Evolutionary conservation across 768 basidiomycete species (phyloP).

Genomic region (Auriscalpium vulgare): DNA sequence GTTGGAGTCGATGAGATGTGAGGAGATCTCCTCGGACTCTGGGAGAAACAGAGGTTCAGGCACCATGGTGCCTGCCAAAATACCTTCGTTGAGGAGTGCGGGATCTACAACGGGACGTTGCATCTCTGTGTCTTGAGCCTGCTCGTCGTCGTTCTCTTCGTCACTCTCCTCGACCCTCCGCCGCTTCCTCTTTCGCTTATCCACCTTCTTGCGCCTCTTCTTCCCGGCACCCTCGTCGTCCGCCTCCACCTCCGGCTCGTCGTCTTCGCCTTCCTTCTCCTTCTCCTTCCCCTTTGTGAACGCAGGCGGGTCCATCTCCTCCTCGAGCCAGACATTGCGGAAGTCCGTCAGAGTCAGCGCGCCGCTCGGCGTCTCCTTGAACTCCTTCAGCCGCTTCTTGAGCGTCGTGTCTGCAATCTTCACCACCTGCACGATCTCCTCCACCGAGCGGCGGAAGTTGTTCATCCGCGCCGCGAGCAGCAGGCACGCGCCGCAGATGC

Average conservation of each 20-base stretch:
- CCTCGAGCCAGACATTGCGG: slow-evolving; percentile 82
- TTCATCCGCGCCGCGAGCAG: slow-evolving; percentile 97
- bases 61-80: slow-evolving; percentile 48
- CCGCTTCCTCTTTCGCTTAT: slow-evolving; percentile 24
- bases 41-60: slow-evolving; percentile 27
- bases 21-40: slow-evolving; percentile 30
- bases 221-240: slow-evolving; percentile 36
- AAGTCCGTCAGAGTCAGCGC: slow-evolving; percentile 84
- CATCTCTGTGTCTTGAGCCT: slow-evolving; percentile 18
- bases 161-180: slow-evolving; percentile 31
- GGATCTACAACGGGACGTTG: slow-evolving; percentile 39
- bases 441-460: slow-evolving; percentile 86
- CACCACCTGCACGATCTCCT: slow-evolving; percentile 97
- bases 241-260: slow-evolving; percentile 25
- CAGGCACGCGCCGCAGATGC: slow-evolving; percentile 94
- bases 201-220: slow-evolving; percentile 24
- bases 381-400: slow-evolving; percentile 90
- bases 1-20: slow-evolving; percentile 24
- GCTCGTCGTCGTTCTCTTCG: slow-evolving; percentile 27
- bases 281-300: slow-evolving; percentile 70
- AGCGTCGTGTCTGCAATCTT: slow-evolving; percentile 97
- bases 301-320: slow-evolving; percentile 88
- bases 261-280: slow-evolving; percentile 49
- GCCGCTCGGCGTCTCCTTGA: slow-evolving; percentile 84
- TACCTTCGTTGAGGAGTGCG: slow-evolving; percentile 55